Evolutionary conservation across 768 basidiomycete species (phyloP).

Genomic region (Psilocybe cyanescens): DNA sequence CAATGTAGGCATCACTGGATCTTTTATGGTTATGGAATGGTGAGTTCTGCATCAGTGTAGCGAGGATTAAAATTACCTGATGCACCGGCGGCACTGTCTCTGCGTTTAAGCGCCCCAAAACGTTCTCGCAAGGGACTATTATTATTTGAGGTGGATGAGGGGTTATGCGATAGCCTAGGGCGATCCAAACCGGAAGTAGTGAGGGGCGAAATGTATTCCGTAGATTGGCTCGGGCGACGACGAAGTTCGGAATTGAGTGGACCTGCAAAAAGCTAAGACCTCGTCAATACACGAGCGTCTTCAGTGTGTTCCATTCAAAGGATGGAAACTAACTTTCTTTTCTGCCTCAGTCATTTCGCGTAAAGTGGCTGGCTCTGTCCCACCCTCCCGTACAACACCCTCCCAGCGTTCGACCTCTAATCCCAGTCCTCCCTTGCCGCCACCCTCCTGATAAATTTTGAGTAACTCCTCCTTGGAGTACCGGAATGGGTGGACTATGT

Average conservation of each 20-base stretch:
- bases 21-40: constrained; percentile 36
- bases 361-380: constrained; percentile 71
- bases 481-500: constrained; percentile 78
- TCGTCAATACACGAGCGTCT: constrained; percentile 27
- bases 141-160: constrained; percentile 43
- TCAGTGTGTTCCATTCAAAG: constrained; percentile 13
- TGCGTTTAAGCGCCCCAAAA: constrained; percentile 64
- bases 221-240: constrained; percentile 71
- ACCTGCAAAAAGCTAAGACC: constrained; percentile 73
- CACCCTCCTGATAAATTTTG: constrained; percentile 81
- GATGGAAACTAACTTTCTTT: constrained; percentile 72
- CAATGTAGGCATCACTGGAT: constrained; percentile 55
- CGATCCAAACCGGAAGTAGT: constrained; percentile 59
- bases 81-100: constrained; percentile 52
- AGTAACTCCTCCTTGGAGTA: constrained; percentile 88
- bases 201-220: constrained; percentile 68
- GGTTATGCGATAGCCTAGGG: constrained; percentile 56
- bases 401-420: constrained; percentile 91
- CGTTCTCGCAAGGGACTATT: constrained; percentile 69
- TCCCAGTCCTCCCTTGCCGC: constrained; percentile 72
- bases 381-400: constrained; percentile 81
- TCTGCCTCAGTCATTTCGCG: constrained; percentile 83
- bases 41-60: constrained; percentile 8
- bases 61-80: constrained; percentile 47
- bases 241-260: constrained; percentile 88